These are phyloP conservation scores for Arabidopsis suecica DNA, from an alignment of 345 rosid species.

Conservation along the genomic window DNA sequence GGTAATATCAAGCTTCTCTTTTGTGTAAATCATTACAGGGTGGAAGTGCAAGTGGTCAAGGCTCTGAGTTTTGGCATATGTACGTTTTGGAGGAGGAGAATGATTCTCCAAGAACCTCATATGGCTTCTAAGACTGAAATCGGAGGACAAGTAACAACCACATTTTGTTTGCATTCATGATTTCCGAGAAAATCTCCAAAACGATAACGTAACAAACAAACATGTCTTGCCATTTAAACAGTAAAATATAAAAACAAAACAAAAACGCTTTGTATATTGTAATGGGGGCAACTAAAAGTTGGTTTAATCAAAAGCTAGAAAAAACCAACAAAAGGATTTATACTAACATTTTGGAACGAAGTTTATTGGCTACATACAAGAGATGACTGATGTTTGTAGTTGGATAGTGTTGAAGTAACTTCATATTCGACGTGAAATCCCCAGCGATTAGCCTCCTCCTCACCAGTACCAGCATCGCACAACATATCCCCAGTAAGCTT, in stretches of 20 bases:
- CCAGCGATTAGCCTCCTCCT: conserved; percentile 52
- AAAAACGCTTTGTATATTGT: conserved; percentile 17
- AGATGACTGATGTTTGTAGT: conserved; percentile 81
- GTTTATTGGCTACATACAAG: conserved; percentile 89
- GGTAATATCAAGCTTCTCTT: too few relatives aligned
- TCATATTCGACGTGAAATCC: conserved; percentile 72
- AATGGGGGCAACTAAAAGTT: conserved; percentile 15
- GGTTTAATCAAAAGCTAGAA: conserved; percentile 1
- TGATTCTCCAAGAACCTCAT: too few relatives aligned
- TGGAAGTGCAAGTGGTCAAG: too few relatives aligned
- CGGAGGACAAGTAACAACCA: too few relatives aligned
- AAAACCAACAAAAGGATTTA: conserved; percentile 3
- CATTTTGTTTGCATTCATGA: too few relatives aligned
- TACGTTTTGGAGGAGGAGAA: too few relatives aligned
- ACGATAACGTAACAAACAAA: not conserved
- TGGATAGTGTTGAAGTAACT: conserved; percentile 82
- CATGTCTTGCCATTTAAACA: not conserved
- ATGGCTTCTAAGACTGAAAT: too few relatives aligned
- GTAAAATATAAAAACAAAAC: conserved; percentile 6
- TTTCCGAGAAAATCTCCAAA: too few relatives aligned
- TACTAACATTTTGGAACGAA: conserved; percentile 57
- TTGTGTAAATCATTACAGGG: too few relatives aligned
- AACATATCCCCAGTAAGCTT: conserved; percentile 85
- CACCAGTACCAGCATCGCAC: conserved; percentile 90
- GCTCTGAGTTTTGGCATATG: too few relatives aligned